These are phyloP conservation scores for Rosa multiflora DNA, from an alignment of 306 rosid genomes.

Conservation along the genomic window DNA sequence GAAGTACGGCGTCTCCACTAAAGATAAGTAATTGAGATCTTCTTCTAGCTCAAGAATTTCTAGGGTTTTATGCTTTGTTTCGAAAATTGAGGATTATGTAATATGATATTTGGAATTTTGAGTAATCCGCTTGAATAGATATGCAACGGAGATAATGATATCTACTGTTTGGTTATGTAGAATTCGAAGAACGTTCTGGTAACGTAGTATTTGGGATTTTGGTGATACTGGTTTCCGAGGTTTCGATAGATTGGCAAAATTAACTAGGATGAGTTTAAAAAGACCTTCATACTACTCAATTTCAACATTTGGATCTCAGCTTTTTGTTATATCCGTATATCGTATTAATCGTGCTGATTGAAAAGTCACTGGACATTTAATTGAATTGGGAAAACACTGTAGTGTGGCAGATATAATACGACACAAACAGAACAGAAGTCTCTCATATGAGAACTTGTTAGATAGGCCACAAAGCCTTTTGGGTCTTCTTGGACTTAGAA, in stretches of 20 bases:
- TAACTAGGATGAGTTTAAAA: neutral
- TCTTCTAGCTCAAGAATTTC: neutral
- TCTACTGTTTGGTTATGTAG: neutral
- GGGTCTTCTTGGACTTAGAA: too few relatives aligned
- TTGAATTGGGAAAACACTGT: too few relatives aligned
- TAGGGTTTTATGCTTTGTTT: neutral
- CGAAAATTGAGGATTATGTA: neutral
- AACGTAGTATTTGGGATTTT: too few relatives aligned
- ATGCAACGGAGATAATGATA: neutral
- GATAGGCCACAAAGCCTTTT: neutral
- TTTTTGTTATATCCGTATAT: too few relatives aligned
- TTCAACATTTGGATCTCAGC: too few relatives aligned
- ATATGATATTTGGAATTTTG: neutral
- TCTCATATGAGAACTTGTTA: neutral
- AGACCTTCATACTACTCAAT: neutral
- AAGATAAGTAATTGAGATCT: slow-evolving; percentile 48
- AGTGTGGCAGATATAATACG: too few relatives aligned
- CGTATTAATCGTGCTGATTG: too few relatives aligned
- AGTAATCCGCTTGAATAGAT: too few relatives aligned
- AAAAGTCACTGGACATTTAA: too few relatives aligned
- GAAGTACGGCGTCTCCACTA: slow-evolving; percentile 86
- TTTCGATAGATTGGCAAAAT: neutral
- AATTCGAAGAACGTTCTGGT: neutral
- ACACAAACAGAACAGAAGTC: too few relatives aligned
- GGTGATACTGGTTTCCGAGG: neutral